Conservation (phyloP, 2,329 filamentous ascomycete genomes). For the Dothideomycetes sp. region DNA sequence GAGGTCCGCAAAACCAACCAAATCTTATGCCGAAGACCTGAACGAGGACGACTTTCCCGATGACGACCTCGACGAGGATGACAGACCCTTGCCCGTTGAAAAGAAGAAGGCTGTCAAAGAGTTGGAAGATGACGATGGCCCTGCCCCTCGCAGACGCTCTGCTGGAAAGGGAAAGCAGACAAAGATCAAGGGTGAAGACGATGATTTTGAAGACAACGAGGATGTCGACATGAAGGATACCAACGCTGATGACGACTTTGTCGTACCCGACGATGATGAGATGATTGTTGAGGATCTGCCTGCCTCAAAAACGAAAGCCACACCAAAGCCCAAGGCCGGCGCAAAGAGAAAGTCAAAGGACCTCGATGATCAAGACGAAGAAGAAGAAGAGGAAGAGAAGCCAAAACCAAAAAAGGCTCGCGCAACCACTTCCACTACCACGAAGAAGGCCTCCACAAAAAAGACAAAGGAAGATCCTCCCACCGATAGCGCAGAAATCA, state of each 20-base stretch:
- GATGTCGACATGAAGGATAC: conserved; percentile 47
- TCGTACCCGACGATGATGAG: conserved; percentile 36
- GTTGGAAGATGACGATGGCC: conserved; percentile 19
- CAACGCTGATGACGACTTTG: conserved; percentile 37
- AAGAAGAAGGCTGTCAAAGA: conserved; percentile 56
- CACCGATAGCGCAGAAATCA: conserved; percentile 60
- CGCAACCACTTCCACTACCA: conserved; percentile 20
- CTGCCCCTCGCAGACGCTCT: conserved; percentile 29
- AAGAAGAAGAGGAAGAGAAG: conserved; percentile 43
- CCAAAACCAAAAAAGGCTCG: conserved; percentile 28
- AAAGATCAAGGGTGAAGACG: conserved; percentile 52
- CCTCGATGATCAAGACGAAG: conserved; percentile 43
- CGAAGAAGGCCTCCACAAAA: conserved; percentile 46
- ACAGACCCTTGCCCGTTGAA: conserved; percentile 75
- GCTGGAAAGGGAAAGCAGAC: conserved; percentile 3
- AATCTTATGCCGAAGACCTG: conserved; percentile 29
- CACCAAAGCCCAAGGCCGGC: conserved; percentile 26
- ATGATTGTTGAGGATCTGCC: conserved; percentile 31
- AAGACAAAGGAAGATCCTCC: conserved; percentile 56
- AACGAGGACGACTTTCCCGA: conserved; percentile 28
- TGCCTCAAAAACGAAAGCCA: conserved; percentile 27
- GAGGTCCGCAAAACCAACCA: conserved; percentile 20
- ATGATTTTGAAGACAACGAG: conserved; percentile 50
- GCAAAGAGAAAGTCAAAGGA: conserved; percentile 53
- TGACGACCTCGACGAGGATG: conserved; percentile 39